phyloP scores from a whole-genome alignment of 148 eudicot genomes.

The Simmondsia chinensis region DNA sequence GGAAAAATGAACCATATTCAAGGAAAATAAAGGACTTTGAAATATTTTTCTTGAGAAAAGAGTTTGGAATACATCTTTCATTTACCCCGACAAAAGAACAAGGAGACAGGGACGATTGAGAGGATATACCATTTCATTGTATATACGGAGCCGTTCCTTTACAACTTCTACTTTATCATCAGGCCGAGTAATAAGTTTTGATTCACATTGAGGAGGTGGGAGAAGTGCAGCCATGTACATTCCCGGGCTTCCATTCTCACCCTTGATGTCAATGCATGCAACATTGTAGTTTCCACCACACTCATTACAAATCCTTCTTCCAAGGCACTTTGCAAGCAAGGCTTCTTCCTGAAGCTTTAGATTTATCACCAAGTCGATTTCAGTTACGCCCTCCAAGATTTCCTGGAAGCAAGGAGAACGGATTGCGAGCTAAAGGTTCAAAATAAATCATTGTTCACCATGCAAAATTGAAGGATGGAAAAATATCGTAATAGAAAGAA shows the following conservation, averaged over 20 bases:
- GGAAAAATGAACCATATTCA: no score
- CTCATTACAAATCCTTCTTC: conserved; percentile 85
- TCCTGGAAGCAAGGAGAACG: conserved; percentile 32
- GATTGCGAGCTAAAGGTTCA: no score
- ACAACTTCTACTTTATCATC: conserved; percentile 87
- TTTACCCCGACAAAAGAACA: neutral
- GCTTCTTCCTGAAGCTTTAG: conserved; percentile 89
- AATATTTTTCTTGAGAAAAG: no score
- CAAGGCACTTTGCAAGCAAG: conserved; percentile 81
- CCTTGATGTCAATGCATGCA: conserved; percentile 78
- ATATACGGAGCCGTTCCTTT: conserved; percentile 68
- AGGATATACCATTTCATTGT: conserved; percentile 59
- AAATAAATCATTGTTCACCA: no score
- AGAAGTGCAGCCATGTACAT: conserved; percentile 88
- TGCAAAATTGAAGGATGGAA: neutral
- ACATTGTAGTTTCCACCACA: conserved; percentile 89
- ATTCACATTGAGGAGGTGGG: conserved; percentile 69
- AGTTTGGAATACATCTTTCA: no score
- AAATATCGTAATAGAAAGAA: no score
- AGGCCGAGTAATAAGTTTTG: conserved; percentile 70
- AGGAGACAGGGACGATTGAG: neutral
- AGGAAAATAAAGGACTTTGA: no score
- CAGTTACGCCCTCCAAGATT: conserved; percentile 69
- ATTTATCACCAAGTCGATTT: conserved; percentile 79
- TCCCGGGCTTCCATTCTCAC: conserved; percentile 49